phyloP scores from a whole-genome alignment of 805 yeast genomes.

The Saturnispora zaruensis region DNA sequence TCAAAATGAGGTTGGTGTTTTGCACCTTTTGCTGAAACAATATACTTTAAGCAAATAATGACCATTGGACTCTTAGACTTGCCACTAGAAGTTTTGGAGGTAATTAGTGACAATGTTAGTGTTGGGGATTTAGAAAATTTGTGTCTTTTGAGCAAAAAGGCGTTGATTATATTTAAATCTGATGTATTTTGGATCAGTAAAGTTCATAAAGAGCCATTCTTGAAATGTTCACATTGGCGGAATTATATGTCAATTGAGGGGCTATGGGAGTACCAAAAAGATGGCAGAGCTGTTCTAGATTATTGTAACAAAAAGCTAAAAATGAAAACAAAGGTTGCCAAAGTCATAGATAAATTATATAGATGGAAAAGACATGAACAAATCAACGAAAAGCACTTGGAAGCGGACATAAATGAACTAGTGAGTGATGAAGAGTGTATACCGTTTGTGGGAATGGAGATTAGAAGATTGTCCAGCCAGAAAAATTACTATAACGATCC shows the following conservation, averaged over 20 bases:
- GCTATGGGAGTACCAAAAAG: not conserved
- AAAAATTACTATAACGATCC: not conserved
- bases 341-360: not conserved
- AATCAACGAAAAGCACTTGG: not conserved
- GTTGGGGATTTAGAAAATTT: not conserved
- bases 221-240: conserved; percentile 1
- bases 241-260: not conserved
- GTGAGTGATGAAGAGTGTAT: not conserved
- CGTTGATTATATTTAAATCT: not conserved
- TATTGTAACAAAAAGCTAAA: conserved; percentile 2
- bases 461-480: not conserved
- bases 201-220: not conserved
- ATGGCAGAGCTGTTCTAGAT: not conserved
- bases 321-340: not conserved
- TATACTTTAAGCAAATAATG: not conserved
- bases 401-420: not conserved
- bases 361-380: not conserved
- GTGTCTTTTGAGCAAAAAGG: conserved; percentile 1
- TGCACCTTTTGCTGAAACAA: not conserved
- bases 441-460: not conserved
- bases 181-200: conserved; percentile 1
- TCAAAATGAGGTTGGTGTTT: not conserved
- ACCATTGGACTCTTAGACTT: not conserved
- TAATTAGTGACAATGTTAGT: not conserved
- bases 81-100: conserved; percentile 1